These are phyloP conservation scores for Ogataea allantospora DNA, from an alignment of 805 yeast genomes.

Conservation along the genomic window DNA sequence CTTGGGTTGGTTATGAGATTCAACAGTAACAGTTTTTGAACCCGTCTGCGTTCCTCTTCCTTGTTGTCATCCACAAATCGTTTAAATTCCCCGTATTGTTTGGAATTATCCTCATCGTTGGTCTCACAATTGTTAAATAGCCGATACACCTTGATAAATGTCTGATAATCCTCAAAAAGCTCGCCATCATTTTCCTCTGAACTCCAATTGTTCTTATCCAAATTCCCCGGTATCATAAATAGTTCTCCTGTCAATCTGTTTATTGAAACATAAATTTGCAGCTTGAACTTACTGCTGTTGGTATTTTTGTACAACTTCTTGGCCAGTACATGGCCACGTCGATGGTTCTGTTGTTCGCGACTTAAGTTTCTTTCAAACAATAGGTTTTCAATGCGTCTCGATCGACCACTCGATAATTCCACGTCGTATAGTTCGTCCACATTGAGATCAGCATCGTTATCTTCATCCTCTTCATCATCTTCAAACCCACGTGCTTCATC, in stretches of 20 bases:
- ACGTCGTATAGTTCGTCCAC: conserved; percentile 26
- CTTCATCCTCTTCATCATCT: conserved; percentile 24
- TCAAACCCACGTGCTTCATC: conserved; percentile 12
- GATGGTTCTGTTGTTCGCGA: conserved; percentile 28
- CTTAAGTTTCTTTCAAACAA: conserved; percentile 27
- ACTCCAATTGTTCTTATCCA: conserved; percentile 35
- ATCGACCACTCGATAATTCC: conserved; percentile 31
- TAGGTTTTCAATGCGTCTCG: conserved; percentile 30
- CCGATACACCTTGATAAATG: conserved; percentile 25
- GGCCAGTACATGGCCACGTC: conserved; percentile 27
- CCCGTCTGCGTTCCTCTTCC: conserved; percentile 12
- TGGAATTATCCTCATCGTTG: conserved; percentile 1
- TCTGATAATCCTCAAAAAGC: conserved; percentile 29
- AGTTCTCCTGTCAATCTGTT: conserved; percentile 36
- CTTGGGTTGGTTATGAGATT: conserved; percentile 29
- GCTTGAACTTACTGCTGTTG: conserved; percentile 17
- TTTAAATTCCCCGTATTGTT: conserved; percentile 12
- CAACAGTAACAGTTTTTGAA: conserved; percentile 28
- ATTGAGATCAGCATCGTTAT: conserved; percentile 19
- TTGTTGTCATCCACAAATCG: conserved; percentile 15
- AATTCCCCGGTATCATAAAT: conserved; percentile 32
- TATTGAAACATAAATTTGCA: conserved; percentile 29
- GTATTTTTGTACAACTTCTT: conserved; percentile 29
- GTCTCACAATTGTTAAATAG: conserved; percentile 18
- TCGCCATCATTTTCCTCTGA: conserved; percentile 35